Base-by-base conservation (phyloP, 257 asterid genomes). In the Thymus quinquecostatus region DNA sequence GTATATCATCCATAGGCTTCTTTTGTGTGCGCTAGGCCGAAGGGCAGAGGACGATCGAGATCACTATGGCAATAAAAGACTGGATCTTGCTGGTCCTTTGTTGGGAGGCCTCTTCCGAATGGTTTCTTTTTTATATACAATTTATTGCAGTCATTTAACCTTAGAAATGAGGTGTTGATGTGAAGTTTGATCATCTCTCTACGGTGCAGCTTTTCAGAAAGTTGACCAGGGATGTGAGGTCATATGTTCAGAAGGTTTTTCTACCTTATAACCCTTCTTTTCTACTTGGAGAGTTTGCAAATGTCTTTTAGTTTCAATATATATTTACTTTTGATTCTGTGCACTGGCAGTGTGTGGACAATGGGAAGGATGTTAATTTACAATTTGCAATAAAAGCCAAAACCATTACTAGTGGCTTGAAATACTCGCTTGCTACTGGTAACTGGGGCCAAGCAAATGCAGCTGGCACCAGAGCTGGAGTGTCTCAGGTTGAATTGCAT, bases 381-480 rank as follows among this genome's bases (percentile, higher is more conserved):
- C 99, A 94, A 86, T 94, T 89, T 77, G 99, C 99, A 56, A 94
- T 94, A 60, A 91, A 94, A 86, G 99, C 99, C 56, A 94, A 91
- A 82, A 94, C 97, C 45, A 89, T 94, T 66, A 94, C 99, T 60
- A 91, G 99, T 86, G 99, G 99, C 43, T 95, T 94, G 40, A 94
- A 89, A 75, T 94, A 94, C 74, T 91, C 99, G 5, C 99, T 94
- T 48, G 94, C 99, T 53, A 94, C 97, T 70, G 99, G 99, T 41
- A 94, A 94, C 77, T 94, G 98, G 98, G 98, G 98, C 72, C 98
- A 94, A 88, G 98, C 98, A 57, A 94, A 94, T 80, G 99, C 97
- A 28, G 99, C 99, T 4, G 97, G 99, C 60, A 91, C 97, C 30
- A 88, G 97, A 79, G 97, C 97, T 73, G 99, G 99, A 71, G 99